These are phyloP conservation scores for Pyrenula massariospora DNA, from an alignment of 495 filamentous ascomycete species.

Conservation along the genomic window DNA sequence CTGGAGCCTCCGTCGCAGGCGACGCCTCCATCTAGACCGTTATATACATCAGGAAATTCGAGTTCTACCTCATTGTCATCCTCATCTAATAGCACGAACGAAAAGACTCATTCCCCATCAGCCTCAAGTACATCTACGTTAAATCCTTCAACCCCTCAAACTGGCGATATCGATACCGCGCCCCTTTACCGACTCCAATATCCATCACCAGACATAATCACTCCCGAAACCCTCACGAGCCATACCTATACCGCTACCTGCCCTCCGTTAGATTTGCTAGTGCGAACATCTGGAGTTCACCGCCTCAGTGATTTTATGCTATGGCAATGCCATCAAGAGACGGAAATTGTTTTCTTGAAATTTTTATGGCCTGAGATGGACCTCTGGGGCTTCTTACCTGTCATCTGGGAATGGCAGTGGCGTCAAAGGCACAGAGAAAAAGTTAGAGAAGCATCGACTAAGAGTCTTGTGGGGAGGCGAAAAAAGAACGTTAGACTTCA, in stretches of 20 bases:
- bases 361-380: constrained; percentile 96
- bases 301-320: constrained; percentile 95
- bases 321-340: constrained; percentile 91
- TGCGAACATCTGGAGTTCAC: constrained; percentile 85
- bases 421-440: neutral
- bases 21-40: constrained; percentile 4
- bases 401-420: constrained; percentile 78
- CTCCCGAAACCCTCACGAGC: constrained; percentile 58
- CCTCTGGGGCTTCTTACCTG: constrained; percentile 85
- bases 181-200: constrained; percentile 8
- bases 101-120: constrained; percentile 18
- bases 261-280: constrained; percentile 79
- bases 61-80: constrained; percentile 17
- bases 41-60: neutral
- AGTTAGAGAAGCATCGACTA: neutral
- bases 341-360: constrained; percentile 82
- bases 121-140: constrained; percentile 42
- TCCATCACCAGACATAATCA: constrained; percentile 76
- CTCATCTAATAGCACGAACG: constrained; percentile 35
- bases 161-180: constrained; percentile 6
- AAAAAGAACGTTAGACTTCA: neutral
- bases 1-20: constrained; percentile 9
- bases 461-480: neutral
- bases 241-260: constrained; percentile 76
- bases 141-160: constrained; percentile 12